phyloP scores from a whole-genome alignment of 495 filamentous ascomycete species.

The Cudoniella acicularis region DNA sequence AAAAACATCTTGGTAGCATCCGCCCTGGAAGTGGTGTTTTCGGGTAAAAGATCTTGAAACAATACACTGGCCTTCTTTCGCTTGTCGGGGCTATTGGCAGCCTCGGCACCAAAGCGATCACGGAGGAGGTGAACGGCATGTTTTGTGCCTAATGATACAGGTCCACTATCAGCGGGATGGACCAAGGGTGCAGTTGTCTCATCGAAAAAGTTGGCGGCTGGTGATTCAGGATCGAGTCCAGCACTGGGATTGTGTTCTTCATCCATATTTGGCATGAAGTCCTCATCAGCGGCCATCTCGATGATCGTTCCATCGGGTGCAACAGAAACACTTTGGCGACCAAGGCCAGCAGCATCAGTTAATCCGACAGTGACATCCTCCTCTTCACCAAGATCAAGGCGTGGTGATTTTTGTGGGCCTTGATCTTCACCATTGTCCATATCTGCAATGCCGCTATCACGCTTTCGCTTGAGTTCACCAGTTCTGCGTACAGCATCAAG shows the following conservation, averaged over 20 bases:
- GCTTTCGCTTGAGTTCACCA: slow-evolving; percentile 88
- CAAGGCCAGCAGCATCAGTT: slow-evolving; percentile 47
- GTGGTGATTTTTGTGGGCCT: slow-evolving; percentile 53
- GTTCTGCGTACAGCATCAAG: slow-evolving; percentile 72
- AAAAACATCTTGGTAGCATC: slow-evolving; percentile 99
- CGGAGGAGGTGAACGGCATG: slow-evolving; percentile 94
- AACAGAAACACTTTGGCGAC: slow-evolving; percentile 47
- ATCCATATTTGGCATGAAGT: slow-evolving; percentile 29
- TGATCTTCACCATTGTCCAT: slow-evolving; percentile 60
- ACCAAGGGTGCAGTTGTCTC: slow-evolving; percentile 70
- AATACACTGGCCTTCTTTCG: slow-evolving; percentile 74
- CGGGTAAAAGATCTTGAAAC: slow-evolving; percentile 90
- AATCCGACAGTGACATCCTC: slow-evolving; percentile 49
- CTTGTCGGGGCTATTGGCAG: slow-evolving; percentile 54
- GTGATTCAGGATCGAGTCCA: slow-evolving; percentile 25
- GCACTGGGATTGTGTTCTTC: slow-evolving; percentile 36
- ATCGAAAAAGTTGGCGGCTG: slow-evolving; percentile 57
- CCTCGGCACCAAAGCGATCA: slow-evolving; percentile 71
- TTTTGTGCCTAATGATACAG: slow-evolving; percentile 84
- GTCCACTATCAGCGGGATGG: slow-evolving; percentile 74
- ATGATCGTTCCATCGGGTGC: slow-evolving; percentile 52
- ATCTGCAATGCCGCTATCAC: slow-evolving; percentile 82
- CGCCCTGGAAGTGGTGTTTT: slow-evolving; percentile 67
- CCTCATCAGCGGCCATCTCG: slow-evolving; percentile 62
- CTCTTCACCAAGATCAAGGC: slow-evolving; percentile 62